Evolutionary conservation across 495 filamentous ascomycete genomes (phyloP), one percentile per base, ranked within the genome.

Genomic region (Neurospora discreta): DNA sequence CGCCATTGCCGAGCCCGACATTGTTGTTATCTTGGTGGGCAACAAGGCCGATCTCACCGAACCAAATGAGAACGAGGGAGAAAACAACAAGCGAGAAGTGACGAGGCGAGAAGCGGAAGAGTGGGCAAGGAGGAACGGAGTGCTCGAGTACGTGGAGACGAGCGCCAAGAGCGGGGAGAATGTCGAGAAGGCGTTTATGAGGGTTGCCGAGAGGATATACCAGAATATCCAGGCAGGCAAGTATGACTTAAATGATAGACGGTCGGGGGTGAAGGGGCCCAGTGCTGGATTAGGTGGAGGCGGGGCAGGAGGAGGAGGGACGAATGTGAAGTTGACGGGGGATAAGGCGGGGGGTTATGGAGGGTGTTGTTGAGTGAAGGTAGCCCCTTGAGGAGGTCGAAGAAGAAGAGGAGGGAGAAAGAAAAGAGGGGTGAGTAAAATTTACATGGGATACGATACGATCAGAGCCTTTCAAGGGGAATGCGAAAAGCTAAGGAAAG

Each of bases 91-190:
- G 81, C 86, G 95, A 71, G 89, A 93, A 76, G 92, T 99, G 1
- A 90, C 91, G 1, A 81, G 79, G 43, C 84, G 89, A 67, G 94
- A 97, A 80, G 95, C 95, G 8, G 88, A 92, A 75, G 91, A 91
- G 69, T 99, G 95, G 95, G 95, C 93, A 41, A 83, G 84, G 70
- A 80, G 84, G 73, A 97, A 98, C 81, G 90, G 89, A 68, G 88
- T 98, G 20, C 87, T 97, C 72, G 88, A 91, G 74, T 97, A 97
- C 79, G 92, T 98, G 68, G 95, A 99, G 82, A 99, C 95, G n/a
- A 91, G 88, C 71, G 95, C 95, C 43, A 99, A 97, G 83, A 93
- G 89, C 43, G 95, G 95, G 30, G 93, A 95, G 79, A 92, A 92
- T 26, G 95, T 99, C 41, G 95, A 99, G 80, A 85, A 89, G 72